A percentile compares a stretch with the other conserved stretches of the same genome.
phyloP scores from a whole-genome alignment of 192 early-diverging fungal genomes.

The Backusella parvicylindrica region DNA sequence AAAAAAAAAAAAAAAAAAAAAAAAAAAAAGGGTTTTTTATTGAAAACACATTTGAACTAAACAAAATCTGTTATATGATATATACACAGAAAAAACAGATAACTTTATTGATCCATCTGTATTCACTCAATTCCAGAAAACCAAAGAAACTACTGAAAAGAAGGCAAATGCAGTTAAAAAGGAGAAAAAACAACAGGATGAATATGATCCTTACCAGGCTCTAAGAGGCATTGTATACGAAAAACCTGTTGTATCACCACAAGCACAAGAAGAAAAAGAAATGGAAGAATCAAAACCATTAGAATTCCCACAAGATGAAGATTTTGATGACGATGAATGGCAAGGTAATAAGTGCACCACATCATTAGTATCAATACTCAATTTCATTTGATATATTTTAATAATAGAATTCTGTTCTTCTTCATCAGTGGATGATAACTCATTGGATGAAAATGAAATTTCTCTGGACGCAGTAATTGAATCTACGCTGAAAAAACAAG shows the following conservation, averaged over 20 bases:
- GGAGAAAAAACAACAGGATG: not conserved
- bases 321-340: not conserved
- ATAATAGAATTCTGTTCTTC: slow-evolving; percentile 8
- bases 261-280: not conserved
- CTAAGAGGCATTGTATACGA: slow-evolving; percentile 3
- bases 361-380: not conserved
- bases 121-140: slow-evolving; percentile 2
- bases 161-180: not conserved
- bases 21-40: no score
- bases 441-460: not conserved
- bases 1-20: not conserved
- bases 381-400: not conserved
- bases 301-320: not conserved
- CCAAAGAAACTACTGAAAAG: not conserved
- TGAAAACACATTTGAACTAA: no score
- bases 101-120: not conserved
- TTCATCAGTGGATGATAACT: slow-evolving; percentile 7
- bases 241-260: not conserved
- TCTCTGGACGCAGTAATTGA: not conserved
- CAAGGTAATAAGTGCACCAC: slow-evolving; percentile 1
- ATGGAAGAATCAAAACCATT: not conserved
- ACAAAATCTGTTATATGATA: no score
- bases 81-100: not conserved
- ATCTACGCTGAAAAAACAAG: not conserved
- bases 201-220: not conserved